Evolutionary conservation across 495 filamentous ascomycete species (phyloP), one percentile per base, ranked within the genome.

Genomic region (Lentithecium fluviatile): DNA sequence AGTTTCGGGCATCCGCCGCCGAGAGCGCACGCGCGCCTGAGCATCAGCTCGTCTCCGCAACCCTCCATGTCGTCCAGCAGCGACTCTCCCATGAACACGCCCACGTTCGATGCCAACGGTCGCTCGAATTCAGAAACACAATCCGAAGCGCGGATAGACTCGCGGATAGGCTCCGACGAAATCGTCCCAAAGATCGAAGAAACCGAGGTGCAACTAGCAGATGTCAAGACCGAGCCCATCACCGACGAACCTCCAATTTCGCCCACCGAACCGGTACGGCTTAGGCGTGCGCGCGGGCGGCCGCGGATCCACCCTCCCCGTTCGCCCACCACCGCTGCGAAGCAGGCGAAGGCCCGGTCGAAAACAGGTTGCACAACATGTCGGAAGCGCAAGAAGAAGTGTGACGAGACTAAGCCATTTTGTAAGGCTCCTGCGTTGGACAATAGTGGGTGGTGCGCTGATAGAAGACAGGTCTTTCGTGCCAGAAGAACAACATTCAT

Each of bases 361-460:
- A 96, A 96, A 78, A 96, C 91, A 2, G 91, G 91, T 0, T 96
- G 91, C 74, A 87, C 94, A 56, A 96, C 91, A 48, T 97, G 91
- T 77, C 82, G 91, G 56, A 87, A 88, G 68, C 80, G 91, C 29
- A 96, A 96, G 78, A 97, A 96, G 87, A 97, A 97, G 77, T 97
- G 91, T 75, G 91, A 96, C 70, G 91, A 97, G 77, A 85, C 86
- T n/a, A 95, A 92, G 68, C 91, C 91, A 54, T 78, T 82, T 67
- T 95, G 89, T 83, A 80, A 82, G 84, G 76, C 70, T 58, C 55
- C 52, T 34, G 47, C 36, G 26, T 17, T 20, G 12, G 7, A 42
- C 37, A 38, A 51, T 37, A 61, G 54, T 61, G 48, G 51, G 52
- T 53, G 43, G 53, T 47, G 51, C 66, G 38, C 52, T 68, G 19